These are phyloP conservation scores for Meripilus lineatus DNA, from an alignment of 1,284 basidiomycete genomes.

Conservation along the genomic window DNA sequence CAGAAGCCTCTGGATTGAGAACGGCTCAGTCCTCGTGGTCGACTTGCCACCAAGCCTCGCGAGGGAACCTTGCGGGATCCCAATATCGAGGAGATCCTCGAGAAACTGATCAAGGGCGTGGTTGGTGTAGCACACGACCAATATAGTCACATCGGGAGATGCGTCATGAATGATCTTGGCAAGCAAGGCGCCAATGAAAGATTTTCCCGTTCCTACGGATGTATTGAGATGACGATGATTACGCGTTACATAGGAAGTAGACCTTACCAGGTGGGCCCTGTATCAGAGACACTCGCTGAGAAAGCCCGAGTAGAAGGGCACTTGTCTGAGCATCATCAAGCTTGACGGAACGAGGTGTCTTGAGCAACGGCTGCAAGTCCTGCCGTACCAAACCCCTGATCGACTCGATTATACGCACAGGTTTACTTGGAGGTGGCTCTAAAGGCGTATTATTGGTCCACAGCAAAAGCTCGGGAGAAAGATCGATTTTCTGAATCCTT, in stretches of 20 bases:
- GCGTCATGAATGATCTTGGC: constrained; percentile 50
- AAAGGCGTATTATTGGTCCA: constrained; percentile 36
- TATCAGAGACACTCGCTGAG: constrained; percentile 51
- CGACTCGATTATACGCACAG: constrained; percentile 25
- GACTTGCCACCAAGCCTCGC: constrained; percentile 54
- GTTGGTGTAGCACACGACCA: constrained; percentile 65
- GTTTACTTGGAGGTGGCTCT: constrained; percentile 5
- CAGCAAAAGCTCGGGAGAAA: constrained; percentile 45
- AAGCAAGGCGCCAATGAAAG: constrained; percentile 59
- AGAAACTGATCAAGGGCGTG: constrained; percentile 65
- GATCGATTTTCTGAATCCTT: constrained; percentile 35
- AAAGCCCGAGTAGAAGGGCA: constrained; percentile 48
- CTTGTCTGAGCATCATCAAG: constrained; percentile 48
- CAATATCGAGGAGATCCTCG: constrained; percentile 51
- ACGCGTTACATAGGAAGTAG: not conserved
- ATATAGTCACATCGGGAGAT: constrained; percentile 40
- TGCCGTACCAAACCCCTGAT: constrained; percentile 29
- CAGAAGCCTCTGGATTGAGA: constrained; percentile 33
- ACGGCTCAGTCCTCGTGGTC: constrained; percentile 36
- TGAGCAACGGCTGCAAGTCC: constrained; percentile 39
- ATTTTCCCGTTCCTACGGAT: constrained; percentile 61
- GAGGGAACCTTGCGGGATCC: constrained; percentile 42
- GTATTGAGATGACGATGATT: not conserved
- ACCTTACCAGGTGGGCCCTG: constrained; percentile 61
- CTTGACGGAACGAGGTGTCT: constrained; percentile 31